phyloP scores from a whole-genome alignment of 1,284 basidiomycete genomes.

The Peniophora sp. region DNA sequence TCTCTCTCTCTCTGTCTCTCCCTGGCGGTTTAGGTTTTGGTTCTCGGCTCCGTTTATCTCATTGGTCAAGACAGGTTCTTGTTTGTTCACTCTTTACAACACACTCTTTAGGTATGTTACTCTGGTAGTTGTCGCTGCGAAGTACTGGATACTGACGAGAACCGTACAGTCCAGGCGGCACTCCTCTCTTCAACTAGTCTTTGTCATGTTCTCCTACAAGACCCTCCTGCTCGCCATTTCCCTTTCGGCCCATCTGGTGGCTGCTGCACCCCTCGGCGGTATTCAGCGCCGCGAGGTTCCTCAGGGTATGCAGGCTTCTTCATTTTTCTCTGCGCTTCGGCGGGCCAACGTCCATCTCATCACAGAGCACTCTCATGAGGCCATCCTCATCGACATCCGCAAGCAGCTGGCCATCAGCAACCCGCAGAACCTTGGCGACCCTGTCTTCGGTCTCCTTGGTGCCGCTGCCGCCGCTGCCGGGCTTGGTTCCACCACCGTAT shows the following conservation, averaged over 20 bases:
- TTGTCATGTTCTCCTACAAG: slow-evolving; percentile 34
- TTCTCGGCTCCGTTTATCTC: slow-evolving; percentile 24
- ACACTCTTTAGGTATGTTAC: slow-evolving; percentile 13
- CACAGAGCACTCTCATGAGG: slow-evolving; percentile 59
- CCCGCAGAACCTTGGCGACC: slow-evolving; percentile 49
- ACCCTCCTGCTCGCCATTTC: slow-evolving; percentile 29
- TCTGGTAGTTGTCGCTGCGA: slow-evolving; percentile 14
- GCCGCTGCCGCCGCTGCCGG: slow-evolving; percentile 52
- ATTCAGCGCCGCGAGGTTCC: slow-evolving; percentile 45
- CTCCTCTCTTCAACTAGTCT: slow-evolving; percentile 1
- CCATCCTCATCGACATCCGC: slow-evolving; percentile 43
- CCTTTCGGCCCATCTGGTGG: slow-evolving; percentile 27
- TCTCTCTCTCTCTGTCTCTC: background rate
- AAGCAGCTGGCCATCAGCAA: slow-evolving; percentile 45
- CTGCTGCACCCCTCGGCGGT: slow-evolving; percentile 29
- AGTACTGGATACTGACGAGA: background rate
- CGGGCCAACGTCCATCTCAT: too few relatives aligned
- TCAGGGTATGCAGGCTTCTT: slow-evolving; percentile 32
- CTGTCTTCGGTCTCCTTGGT: slow-evolving; percentile 61
- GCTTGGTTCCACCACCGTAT: slow-evolving; percentile 43
- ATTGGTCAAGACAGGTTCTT: slow-evolving; percentile 51
- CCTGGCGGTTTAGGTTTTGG: slow-evolving; percentile 5
- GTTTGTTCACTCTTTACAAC: slow-evolving; percentile 16
- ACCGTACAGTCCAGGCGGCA: too few relatives aligned
- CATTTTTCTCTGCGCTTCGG: background rate